A percentile compares a stretch with the other conserved stretches of the same genome.
These are phyloP conservation scores for Phytomonas sp. DNA, from an alignment of 208 protist genomes.

Conservation along the genomic window DNA sequence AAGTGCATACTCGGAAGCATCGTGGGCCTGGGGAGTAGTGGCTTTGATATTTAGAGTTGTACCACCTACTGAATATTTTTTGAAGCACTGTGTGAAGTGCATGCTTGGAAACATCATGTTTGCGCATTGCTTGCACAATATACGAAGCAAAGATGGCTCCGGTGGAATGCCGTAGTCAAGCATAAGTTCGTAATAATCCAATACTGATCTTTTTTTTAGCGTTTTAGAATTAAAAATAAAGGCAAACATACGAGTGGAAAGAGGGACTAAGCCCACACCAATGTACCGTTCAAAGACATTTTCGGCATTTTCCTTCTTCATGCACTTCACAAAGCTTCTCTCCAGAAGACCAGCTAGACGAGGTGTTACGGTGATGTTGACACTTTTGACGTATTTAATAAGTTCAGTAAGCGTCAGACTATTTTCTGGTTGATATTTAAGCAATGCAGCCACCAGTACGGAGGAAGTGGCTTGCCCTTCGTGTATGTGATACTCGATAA, in stretches of 20 bases:
- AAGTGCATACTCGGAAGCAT: conserved; percentile 3
- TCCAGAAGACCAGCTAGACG: conserved; percentile 44
- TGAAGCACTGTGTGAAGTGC: conserved; percentile 51
- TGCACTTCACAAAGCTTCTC: conserved; percentile 54
- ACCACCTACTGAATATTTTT: conserved; percentile 12
- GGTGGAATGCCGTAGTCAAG: conserved; percentile 79
- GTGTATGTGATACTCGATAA: conserved; percentile 3
- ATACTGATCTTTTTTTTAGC: conserved; percentile 24
- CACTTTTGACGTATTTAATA: conserved; percentile 32
- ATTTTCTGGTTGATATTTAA: conserved; percentile 33
- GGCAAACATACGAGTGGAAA: conserved; percentile 70
- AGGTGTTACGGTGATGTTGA: conserved; percentile 32
- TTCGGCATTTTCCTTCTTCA: conserved; percentile 59
- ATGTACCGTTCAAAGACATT: conserved; percentile 50
- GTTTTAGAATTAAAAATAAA: conserved; percentile 72
- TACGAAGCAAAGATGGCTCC: conserved; percentile 63
- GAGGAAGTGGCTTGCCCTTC: conserved; percentile 1
- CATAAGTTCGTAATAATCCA: conserved; percentile 86
- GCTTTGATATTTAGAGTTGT: conserved; percentile 19
- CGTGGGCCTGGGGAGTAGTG: background rate
- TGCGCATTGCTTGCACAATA: conserved; percentile 70
- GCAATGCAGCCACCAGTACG: conserved; percentile 31
- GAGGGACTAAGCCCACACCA: conserved; percentile 46
- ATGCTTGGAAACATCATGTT: conserved; percentile 48
- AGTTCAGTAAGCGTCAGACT: conserved; percentile 29